Percentiles rank a stretch among this genome's conserved stretches.
Evolutionary conservation across 305 asterid species (phyloP).

Genomic region (Fraxinus sp.): DNA sequence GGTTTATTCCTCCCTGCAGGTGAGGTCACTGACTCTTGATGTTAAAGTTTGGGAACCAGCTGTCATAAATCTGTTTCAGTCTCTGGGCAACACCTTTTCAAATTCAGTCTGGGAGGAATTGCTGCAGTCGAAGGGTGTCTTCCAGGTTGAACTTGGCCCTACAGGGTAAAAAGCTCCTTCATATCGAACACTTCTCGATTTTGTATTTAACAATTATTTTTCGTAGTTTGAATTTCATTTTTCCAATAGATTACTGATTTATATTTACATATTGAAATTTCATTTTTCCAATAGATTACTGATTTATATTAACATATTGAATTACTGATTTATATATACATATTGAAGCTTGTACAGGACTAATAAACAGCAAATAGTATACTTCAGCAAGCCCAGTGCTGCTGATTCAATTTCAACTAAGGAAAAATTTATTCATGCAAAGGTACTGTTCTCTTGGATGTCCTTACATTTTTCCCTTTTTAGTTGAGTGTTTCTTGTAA

Average conservation of each 20-base stretch:
- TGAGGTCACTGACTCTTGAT: slow-evolving; percentile 95
- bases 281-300: slow-evolving; percentile 23
- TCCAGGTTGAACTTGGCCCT: slow-evolving; percentile 62
- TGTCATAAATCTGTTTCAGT: slow-evolving; percentile 84
- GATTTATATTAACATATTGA: slow-evolving; percentile 35
- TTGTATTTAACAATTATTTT: not conserved
- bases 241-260: slow-evolving; percentile 23
- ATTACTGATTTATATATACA: slow-evolving; percentile 34
- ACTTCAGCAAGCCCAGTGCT: slow-evolving; percentile 80
- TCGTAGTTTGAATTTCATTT: slow-evolving; percentile 10
- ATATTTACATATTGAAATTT: too few relatives aligned
- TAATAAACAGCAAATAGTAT: slow-evolving; percentile 59
- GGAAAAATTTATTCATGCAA: slow-evolving; percentile 92
- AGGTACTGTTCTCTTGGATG: slow-evolving; percentile 46
- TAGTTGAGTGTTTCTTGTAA: not conserved
- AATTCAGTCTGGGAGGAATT: slow-evolving; percentile 95
- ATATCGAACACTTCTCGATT: not conserved
- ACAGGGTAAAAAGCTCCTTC: slow-evolving; percentile 54
- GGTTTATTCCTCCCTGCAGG: slow-evolving; percentile 49
- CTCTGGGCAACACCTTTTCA: slow-evolving; percentile 84
- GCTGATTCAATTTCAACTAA: slow-evolving; percentile 74
- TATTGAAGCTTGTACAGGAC: slow-evolving; percentile 66
- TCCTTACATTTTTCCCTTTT: slow-evolving; percentile 1
- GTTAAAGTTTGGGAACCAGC: slow-evolving; percentile 99
- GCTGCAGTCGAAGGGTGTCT: slow-evolving; percentile 73